Base-by-base conservation (phyloP, 257 asterid species). In the Avicennia marina region DNA sequence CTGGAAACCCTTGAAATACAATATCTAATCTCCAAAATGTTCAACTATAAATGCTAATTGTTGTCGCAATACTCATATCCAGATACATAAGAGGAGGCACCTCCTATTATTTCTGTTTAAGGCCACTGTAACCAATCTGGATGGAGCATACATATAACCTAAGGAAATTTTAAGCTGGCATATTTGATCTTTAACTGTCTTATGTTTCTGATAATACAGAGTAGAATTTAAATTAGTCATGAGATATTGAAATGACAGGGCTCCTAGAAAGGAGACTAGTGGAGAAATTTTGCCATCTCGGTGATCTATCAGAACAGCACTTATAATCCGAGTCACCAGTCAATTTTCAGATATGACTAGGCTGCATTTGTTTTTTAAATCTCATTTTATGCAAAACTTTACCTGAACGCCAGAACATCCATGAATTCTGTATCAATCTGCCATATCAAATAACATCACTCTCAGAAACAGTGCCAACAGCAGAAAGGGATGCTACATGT, bases 391-490 rank as follows among this genome's bases (percentile, higher is more conserved):
- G 65, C 48, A 42, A 54, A 19, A 13, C n/a, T 20, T 67, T 56
- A 75, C 77, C 78, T 67, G 69, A 71, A 75, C 55, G 78, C 81
- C 42, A 70, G 62, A 46, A 75, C 77, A 29, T 71, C 74, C 24
- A 70, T 46, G 69, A 86, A 85, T 72, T 81, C 81, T 54, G 83
- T 40, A 60, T 76, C 86, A 62, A 80, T 72, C 86, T 86, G 77
- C 71, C 70, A 55, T 12, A 48, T 41, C 17, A 51, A 65, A 52
- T 64, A 44, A 6, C 41, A 45, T 9, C 29, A 46, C 49, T 50
- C 42, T 75, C 53, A 72, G 53, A 71, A 67, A 38, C 18, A 46
- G 20, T 56, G 42, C 16, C 68, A 57, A 55, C 58, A 55, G 58
- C 69, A 38, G 29, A 50, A 54, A 10, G 19, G 16, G 13, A 39